Evolutionary conservation across 305 asterid genomes (phyloP).

Genomic region (Fraxinus sp.): DNA sequence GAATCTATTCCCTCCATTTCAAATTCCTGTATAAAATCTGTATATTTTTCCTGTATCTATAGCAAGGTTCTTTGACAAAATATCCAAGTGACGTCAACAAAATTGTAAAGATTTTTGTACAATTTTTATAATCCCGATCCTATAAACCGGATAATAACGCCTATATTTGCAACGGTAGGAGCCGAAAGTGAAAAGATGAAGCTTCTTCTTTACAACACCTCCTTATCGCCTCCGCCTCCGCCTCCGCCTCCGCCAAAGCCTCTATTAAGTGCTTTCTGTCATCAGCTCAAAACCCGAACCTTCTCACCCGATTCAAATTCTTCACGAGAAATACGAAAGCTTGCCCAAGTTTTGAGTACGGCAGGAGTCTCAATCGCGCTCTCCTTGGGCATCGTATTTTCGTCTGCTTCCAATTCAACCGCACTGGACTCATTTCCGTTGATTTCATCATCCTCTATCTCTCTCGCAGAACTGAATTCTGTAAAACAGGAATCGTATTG

Average conservation of each 20-base stretch:
- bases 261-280: neutral
- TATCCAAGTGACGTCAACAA: too few species aligned
- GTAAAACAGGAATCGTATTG: slow-evolving; percentile 40
- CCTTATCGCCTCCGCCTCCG: slow-evolving; percentile 26
- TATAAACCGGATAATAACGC: neutral
- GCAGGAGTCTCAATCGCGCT: slow-evolving; percentile 54
- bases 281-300: slow-evolving; percentile 5
- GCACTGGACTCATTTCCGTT: slow-evolving; percentile 34
- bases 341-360: slow-evolving; percentile 40
- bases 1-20: too few species aligned
- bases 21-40: too few species aligned
- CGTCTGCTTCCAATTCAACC: slow-evolving; percentile 44
- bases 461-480: slow-evolving; percentile 16
- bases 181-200: slow-evolving; percentile 31
- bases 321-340: slow-evolving; percentile 17
- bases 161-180: neutral
- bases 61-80: too few species aligned
- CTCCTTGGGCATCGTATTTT: slow-evolving; percentile 56
- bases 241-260: slow-evolving; percentile 8
- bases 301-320: slow-evolving; percentile 11
- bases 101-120: too few species aligned
- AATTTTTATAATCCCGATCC: neutral
- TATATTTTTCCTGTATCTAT: too few species aligned
- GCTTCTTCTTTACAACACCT: slow-evolving; percentile 37
- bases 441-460: slow-evolving; percentile 7